Percentiles rank a stretch among this genome's conserved stretches.
Conservation (phyloP, 805 yeast genomes). For the Saturnispora sekii region DNA sequence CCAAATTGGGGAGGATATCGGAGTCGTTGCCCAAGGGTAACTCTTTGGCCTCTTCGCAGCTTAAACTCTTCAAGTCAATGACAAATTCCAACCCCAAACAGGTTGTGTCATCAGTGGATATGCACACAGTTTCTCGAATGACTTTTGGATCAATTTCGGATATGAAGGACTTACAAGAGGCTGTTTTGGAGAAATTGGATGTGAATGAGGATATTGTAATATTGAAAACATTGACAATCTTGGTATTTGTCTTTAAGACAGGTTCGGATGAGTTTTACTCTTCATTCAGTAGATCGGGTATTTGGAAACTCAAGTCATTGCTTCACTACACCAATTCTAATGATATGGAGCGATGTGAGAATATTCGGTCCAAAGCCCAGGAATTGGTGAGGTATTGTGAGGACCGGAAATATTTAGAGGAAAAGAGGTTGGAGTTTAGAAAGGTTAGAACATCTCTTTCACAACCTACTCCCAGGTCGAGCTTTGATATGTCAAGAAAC, state of each 20-base stretch:
- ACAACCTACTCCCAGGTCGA: slow-evolving; percentile 8
- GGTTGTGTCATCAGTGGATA: slow-evolving; percentile 5
- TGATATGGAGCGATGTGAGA: neutral
- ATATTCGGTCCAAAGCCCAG: slow-evolving; percentile 2
- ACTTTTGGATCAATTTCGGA: neutral
- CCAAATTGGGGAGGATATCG: no score
- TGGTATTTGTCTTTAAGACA: slow-evolving; percentile 5
- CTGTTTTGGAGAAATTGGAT: neutral
- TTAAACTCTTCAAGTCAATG: slow-evolving; percentile 1
- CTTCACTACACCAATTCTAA: neutral
- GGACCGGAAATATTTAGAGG: neutral
- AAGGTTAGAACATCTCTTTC: slow-evolving; percentile 1
- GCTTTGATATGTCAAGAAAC: slow-evolving; percentile 1
- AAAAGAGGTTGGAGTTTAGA: slow-evolving; percentile 3
- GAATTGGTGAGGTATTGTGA: slow-evolving; percentile 3
- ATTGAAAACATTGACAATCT: slow-evolving; percentile 4
- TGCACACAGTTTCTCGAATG: slow-evolving; percentile 5
- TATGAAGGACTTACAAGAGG: neutral
- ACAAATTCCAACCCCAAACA: slow-evolving; percentile 2
- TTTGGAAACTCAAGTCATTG: slow-evolving; percentile 6
- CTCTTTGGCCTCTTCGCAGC: neutral
- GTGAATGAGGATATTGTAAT: neutral
- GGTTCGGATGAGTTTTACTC: slow-evolving; percentile 6
- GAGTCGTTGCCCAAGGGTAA: neutral
- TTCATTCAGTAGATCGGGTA: neutral